phyloP scores from a whole-genome alignment of 2,329 filamentous ascomycete species.

The Colletotrichum somersetense region DNA sequence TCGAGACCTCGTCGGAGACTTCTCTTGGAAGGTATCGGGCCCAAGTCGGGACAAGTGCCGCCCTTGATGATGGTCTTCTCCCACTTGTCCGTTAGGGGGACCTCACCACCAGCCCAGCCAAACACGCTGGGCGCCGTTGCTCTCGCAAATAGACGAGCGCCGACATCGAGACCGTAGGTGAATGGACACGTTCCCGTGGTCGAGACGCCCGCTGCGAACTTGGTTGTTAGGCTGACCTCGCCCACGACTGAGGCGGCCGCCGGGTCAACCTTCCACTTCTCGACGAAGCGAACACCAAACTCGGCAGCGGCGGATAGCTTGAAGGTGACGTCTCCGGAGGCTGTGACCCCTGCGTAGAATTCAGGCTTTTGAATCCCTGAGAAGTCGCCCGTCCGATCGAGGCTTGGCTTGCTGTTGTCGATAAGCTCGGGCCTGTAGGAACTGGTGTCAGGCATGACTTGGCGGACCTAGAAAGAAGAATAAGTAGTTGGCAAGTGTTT shows the following conservation, averaged over 20 bases:
- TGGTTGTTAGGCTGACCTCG: slow-evolving; percentile 42
- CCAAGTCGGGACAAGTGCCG: slow-evolving; percentile 43
- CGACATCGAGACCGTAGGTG: slow-evolving; percentile 44
- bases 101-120: slow-evolving; percentile 42
- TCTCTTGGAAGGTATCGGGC: slow-evolving; percentile 38
- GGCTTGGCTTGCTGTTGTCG: slow-evolving; percentile 33
- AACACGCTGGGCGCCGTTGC: slow-evolving; percentile 42
- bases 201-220: slow-evolving; percentile 40
- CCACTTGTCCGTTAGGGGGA: slow-evolving; percentile 33
- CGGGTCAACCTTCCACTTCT: slow-evolving; percentile 41
- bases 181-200: slow-evolving; percentile 44
- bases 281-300: slow-evolving; percentile 45
- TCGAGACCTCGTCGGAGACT: slow-evolving; percentile 4
- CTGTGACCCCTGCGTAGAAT: slow-evolving; percentile 44
- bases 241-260: slow-evolving; percentile 43
- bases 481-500: not conserved
- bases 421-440: slow-evolving; percentile 17
- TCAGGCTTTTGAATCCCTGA: slow-evolving; percentile 39
- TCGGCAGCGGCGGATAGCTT: slow-evolving; percentile 41
- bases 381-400: slow-evolving; percentile 42
- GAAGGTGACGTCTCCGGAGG: slow-evolving; percentile 39
- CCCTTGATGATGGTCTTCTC: slow-evolving; percentile 40
- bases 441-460: not conserved
- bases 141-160: slow-evolving; percentile 42
- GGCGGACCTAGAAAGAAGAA: slow-evolving; percentile 4